Conservation (phyloP, 257 asterid species). For the Solanum microdontum region DNA sequence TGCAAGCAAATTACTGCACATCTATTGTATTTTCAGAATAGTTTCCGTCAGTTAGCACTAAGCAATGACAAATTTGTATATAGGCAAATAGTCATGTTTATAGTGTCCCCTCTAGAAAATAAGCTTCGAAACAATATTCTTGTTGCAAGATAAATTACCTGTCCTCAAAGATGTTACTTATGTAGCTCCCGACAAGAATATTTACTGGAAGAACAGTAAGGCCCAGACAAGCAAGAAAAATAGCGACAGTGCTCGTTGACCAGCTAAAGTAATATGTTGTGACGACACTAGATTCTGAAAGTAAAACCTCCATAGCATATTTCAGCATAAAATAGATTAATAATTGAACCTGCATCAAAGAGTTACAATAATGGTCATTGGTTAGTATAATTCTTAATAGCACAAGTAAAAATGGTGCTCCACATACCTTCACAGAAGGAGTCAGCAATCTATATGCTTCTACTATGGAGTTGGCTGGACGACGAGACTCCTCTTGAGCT, state of each 20-base stretch:
- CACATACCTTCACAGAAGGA: slow-evolving; percentile 88
- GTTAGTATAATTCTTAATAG: not conserved
- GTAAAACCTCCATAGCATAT: slow-evolving; percentile 90
- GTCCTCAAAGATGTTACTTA: slow-evolving; percentile 93
- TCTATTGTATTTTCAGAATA: not conserved
- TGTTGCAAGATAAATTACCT: slow-evolving; percentile 36
- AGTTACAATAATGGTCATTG: not conserved
- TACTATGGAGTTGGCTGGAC: slow-evolving; percentile 68
- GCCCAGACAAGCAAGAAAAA: slow-evolving; percentile 87
- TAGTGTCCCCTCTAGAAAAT: not conserved
- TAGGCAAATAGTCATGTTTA: not conserved
- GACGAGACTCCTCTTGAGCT: slow-evolving; percentile 62
- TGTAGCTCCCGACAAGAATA: slow-evolving; percentile 73
- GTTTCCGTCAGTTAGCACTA: not conserved
- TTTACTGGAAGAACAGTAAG: slow-evolving; percentile 93
- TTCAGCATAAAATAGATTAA: slow-evolving; percentile 95
- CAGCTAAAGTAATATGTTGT: slow-evolving; percentile 79
- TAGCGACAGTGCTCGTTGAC: slow-evolving; percentile 74
- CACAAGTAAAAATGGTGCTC: not conserved
- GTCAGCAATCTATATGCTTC: slow-evolving; percentile 82
- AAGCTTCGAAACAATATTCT: not conserved
- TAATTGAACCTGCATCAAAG: slow-evolving; percentile 72
- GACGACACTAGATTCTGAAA: slow-evolving; percentile 89
- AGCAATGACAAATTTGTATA: not conserved
- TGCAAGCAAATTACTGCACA: not conserved